Conservation (phyloP, 2,329 filamentous ascomycete genomes). For the Penicillium brevicompactum region DNA sequence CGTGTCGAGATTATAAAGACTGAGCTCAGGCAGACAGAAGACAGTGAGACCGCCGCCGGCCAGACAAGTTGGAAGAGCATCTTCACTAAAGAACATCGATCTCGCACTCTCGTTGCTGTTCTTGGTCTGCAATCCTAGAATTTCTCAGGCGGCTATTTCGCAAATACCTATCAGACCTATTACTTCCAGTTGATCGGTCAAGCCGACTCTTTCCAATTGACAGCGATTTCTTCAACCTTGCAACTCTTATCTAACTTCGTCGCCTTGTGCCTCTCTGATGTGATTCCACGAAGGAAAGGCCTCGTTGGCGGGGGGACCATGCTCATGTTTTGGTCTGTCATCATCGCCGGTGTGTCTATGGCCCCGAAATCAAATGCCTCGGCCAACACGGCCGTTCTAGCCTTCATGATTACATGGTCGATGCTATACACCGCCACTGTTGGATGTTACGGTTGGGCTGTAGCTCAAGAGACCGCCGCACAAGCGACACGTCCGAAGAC, state of each 20-base stretch:
- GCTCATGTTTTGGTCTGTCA: slow-evolving; percentile 8
- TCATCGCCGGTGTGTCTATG: not conserved
- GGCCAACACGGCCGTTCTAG: slow-evolving; percentile 7
- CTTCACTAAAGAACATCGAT: slow-evolving; percentile 8
- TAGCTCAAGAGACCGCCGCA: slow-evolving; percentile 7
- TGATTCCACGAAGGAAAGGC: slow-evolving; percentile 8
- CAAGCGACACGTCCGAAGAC: slow-evolving; percentile 8
- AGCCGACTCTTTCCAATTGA: slow-evolving; percentile 7
- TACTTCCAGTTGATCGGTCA: slow-evolving; percentile 14
- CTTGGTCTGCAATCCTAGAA: slow-evolving; percentile 11
- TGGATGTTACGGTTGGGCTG: slow-evolving; percentile 7
- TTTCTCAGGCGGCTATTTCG: slow-evolving; percentile 10
- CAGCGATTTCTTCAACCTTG: slow-evolving; percentile 7
- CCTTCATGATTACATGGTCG: slow-evolving; percentile 13
- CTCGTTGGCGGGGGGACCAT: slow-evolving; percentile 6
- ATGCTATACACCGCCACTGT: slow-evolving; percentile 10
- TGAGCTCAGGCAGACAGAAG: slow-evolving; percentile 3
- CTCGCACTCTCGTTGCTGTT: slow-evolving; percentile 9
- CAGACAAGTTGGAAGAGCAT: slow-evolving; percentile 11
- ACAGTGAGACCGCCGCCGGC: not conserved
- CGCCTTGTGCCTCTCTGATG: slow-evolving; percentile 7
- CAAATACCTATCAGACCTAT: slow-evolving; percentile 12
- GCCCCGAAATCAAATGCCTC: slow-evolving; percentile 6
- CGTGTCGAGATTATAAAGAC: slow-evolving; percentile 2
- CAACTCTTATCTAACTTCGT: slow-evolving; percentile 8